Evolutionary conservation across 169 alveolate species (phyloP), one percentile per base, ranked within the genome.

Genomic region (Cryptosporidium ryanae): DNA sequence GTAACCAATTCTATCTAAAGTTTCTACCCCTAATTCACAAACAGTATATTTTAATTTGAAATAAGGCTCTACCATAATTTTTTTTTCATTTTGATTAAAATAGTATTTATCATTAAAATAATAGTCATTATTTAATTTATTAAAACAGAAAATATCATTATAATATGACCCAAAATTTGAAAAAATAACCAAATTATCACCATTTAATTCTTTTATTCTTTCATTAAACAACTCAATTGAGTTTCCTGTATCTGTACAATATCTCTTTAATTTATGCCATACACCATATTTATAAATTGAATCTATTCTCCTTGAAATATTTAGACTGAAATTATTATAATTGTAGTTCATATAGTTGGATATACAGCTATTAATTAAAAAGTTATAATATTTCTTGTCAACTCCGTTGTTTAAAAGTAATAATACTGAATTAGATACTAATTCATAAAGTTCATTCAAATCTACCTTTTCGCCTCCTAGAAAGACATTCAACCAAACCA

Each of bases 341-440:
- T 66, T 23, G 23, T 43, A 66, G 64, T 66, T 66, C 82, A 66
- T 66, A 23, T 66, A 66, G 17, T 49, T 66, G 3, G 82, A 57
- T 15, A 66, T 46, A 31, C 82, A 66, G 43, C 52, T 17, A 48
- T 66, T 46, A 0, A 21, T 66, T 21, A 66, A 63, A 48, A 66
- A 66, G 12, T 66, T 63, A 12, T 48, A 48, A 25, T 66, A 66
- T 4, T 66, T 46, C 2, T 21, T 13, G n/a, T 66, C 38, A 18
- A 66, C 52, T 25, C 55, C 55, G 1, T 57, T 48, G 7, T 66
- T 66, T 7, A 49, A 63, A 13, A 66, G 25, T 25, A 66, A 63
- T 31, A 66, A 25, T 48, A 66, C 61, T 2, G 82, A 66, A 23
- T 63, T 66, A 15, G 48, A 66, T 31, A 66, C 15, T 44, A 66